These are phyloP conservation scores for Sesbania bispinosa DNA, from an alignment of 306 rosid species.

Conservation along the genomic window DNA sequence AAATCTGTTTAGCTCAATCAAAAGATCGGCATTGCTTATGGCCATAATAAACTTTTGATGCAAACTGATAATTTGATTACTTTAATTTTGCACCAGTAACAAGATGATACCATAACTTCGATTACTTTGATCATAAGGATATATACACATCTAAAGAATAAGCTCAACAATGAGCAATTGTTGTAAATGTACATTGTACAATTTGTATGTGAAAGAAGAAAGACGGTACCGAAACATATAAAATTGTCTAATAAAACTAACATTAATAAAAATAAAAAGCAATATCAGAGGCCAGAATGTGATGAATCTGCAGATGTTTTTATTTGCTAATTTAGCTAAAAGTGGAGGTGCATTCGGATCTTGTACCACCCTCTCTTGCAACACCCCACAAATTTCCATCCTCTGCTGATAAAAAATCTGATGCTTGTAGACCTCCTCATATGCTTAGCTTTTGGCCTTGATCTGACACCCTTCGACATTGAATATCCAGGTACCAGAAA, in stretches of 20 bases:
- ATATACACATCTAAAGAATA: neutral
- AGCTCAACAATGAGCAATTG: neutral
- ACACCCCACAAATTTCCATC: slow-evolving; percentile 30
- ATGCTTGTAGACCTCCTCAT: neutral
- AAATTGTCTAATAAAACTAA: neutral
- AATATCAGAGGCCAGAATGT: neutral
- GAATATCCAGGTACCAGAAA: neutral
- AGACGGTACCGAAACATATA: neutral
- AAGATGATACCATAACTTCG: neutral
- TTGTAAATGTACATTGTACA: neutral
- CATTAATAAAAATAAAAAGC: neutral
- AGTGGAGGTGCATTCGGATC: slow-evolving; percentile 18
- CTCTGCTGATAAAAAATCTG: neutral
- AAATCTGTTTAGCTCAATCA: too few relatives aligned
- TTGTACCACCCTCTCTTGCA: slow-evolving; percentile 40
- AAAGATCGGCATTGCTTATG: neutral
- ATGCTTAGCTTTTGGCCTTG: neutral
- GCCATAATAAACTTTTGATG: neutral
- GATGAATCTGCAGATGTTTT: neutral
- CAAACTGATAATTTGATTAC: neutral
- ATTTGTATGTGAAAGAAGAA: neutral
- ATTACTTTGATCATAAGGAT: neutral
- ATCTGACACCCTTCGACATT: neutral
- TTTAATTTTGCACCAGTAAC: neutral
- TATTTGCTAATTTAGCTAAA: neutral